phyloP scores from a whole-genome alignment of 2,329 filamentous ascomycete genomes.

The Fusarium neocosmosporiellum region DNA sequence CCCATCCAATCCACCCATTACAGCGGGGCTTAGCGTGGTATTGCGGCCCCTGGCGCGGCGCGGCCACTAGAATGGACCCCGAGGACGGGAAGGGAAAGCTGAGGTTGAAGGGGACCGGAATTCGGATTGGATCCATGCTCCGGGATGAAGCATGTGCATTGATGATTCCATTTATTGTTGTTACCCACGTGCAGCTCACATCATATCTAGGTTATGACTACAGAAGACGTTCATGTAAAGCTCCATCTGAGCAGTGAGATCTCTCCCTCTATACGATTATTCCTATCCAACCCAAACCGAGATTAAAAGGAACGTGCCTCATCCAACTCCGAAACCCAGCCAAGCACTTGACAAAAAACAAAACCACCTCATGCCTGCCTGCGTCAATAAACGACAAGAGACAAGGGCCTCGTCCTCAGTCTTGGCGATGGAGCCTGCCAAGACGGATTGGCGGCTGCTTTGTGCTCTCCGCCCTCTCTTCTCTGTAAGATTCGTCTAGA shows the following conservation, averaged over 20 bases:
- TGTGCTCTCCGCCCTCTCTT: not conserved
- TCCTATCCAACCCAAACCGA: not conserved
- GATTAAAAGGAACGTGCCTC: constrained; percentile 28
- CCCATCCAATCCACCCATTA: not conserved
- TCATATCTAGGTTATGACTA: not conserved
- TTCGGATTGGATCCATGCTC: not conserved
- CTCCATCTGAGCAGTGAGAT: not conserved
- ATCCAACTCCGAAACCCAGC: constrained; percentile 1
- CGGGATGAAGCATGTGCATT: not conserved
- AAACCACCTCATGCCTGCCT: constrained; percentile 2
- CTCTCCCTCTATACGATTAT: not conserved
- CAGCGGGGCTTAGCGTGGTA: not conserved
- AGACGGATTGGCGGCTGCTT: constrained; percentile 26
- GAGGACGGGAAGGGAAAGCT: not conserved
- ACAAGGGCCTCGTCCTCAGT: not conserved
- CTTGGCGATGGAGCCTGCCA: constrained; percentile 25
- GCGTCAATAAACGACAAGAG: not conserved
- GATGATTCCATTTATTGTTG: constrained; percentile 18
- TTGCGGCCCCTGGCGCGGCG: not conserved
- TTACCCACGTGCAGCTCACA: not conserved
- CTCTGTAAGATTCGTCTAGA: not conserved
- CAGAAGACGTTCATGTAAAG: not conserved
- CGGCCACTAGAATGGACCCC: not conserved
- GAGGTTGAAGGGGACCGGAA: not conserved
- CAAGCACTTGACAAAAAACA: not conserved